Evolutionary conservation across 805 yeast species (phyloP).

Genomic region (Yarrowia bubula): DNA sequence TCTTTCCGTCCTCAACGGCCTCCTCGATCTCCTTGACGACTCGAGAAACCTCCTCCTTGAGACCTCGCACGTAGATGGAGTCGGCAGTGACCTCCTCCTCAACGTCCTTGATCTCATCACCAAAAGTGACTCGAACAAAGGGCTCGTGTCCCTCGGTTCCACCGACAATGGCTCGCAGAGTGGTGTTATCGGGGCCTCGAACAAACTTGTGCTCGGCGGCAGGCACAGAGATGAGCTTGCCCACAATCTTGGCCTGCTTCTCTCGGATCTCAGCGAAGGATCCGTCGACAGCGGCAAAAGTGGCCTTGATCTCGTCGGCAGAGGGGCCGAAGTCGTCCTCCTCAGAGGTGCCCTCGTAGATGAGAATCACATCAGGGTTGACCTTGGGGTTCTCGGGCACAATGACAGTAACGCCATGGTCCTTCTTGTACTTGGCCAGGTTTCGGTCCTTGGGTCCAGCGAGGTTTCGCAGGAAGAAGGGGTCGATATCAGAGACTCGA

Average conservation of each 20-base stretch:
- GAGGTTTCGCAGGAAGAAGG: slow-evolving; percentile 54
- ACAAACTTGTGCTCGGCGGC: slow-evolving; percentile 57
- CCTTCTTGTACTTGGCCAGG: slow-evolving; percentile 38
- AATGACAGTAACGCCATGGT: slow-evolving; percentile 52
- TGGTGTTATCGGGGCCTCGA: slow-evolving; percentile 59
- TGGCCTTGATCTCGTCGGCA: slow-evolving; percentile 54
- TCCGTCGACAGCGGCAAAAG: slow-evolving; percentile 50
- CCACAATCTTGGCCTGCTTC: slow-evolving; percentile 52
- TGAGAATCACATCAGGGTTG: slow-evolving; percentile 50
- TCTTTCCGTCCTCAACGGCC: slow-evolving; percentile 55
- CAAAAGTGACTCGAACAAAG: slow-evolving; percentile 39
- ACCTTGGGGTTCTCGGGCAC: slow-evolving; percentile 46
- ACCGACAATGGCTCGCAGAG: slow-evolving; percentile 47
- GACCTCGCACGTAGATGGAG: slow-evolving; percentile 67
- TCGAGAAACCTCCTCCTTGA: slow-evolving; percentile 56
- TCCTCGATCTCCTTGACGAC: slow-evolving; percentile 53
- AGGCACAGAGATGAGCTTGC: slow-evolving; percentile 52
- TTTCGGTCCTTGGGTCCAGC: slow-evolving; percentile 31
- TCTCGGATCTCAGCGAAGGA: slow-evolving; percentile 59
- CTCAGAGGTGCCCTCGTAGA: slow-evolving; percentile 47
- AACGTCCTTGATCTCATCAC: slow-evolving; percentile 40
- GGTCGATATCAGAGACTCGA: slow-evolving; percentile 62
- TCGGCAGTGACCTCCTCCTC: slow-evolving; percentile 43
- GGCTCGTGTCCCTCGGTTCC: slow-evolving; percentile 45
- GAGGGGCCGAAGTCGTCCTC: slow-evolving; percentile 71